phyloP scores from a whole-genome alignment of 176 grass and related monocot genomes.

The Juncus effusus region DNA sequence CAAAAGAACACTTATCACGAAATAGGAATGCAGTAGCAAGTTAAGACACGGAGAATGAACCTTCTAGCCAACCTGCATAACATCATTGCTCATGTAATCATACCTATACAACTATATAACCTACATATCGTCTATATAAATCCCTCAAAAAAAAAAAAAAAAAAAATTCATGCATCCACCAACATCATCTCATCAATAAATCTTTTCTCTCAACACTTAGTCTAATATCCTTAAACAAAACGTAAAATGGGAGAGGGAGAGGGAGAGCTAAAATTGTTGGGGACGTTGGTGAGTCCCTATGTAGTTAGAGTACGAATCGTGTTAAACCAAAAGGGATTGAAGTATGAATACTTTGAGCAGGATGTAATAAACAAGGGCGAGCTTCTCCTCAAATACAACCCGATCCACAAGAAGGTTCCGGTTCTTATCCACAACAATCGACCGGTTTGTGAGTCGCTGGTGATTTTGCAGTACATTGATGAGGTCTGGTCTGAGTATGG shows the following conservation, averaged over 20 bases:
- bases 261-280: slow-evolving; percentile 20
- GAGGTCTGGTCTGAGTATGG: background rate
- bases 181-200: too few species aligned
- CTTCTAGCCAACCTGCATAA: too few species aligned
- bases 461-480: slow-evolving; percentile 30
- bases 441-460: slow-evolving; percentile 8
- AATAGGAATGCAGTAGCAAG: too few species aligned
- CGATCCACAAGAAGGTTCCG: slow-evolving; percentile 9
- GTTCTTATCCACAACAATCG: slow-evolving; percentile 21
- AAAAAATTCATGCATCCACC: background rate
- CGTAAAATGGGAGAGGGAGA: background rate
- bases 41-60: too few species aligned
- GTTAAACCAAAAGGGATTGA: slow-evolving; percentile 17
- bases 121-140: too few species aligned
- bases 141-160: too few species aligned
- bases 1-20: too few species aligned
- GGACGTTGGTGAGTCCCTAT: slow-evolving; percentile 3
- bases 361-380: slow-evolving; percentile 11
- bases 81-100: too few species aligned
- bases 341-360: slow-evolving; percentile 14
- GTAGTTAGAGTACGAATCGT: slow-evolving; percentile 8
- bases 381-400: slow-evolving; percentile 17
- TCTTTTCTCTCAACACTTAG: too few species aligned
- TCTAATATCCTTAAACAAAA: too few species aligned
- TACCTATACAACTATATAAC: too few species aligned